Conservation (phyloP, 73 alveolate genomes). For the Symbiodinium natans region DNA sequence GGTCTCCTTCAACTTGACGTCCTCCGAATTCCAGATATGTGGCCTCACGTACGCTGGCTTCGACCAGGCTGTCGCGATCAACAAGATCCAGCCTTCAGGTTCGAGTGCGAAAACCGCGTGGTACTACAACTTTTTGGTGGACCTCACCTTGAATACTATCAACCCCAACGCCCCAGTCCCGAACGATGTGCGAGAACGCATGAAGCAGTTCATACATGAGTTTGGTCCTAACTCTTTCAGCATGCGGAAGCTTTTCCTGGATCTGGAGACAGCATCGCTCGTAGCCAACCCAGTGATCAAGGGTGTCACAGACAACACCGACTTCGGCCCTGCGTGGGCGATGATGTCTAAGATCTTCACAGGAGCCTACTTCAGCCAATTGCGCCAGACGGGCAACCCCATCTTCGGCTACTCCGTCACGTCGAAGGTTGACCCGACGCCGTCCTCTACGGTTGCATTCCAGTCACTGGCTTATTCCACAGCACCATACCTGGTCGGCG, state of each 20-base stretch:
- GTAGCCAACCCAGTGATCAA: neutral
- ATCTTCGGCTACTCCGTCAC: constrained; percentile 3
- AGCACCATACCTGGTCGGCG: neutral
- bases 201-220: neutral
- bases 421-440: neutral
- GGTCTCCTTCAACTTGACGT: neutral
- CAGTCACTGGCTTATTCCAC: neutral
- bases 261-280: neutral
- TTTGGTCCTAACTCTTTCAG: neutral
- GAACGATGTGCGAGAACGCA: neutral
- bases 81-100: neutral
- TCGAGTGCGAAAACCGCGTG: neutral
- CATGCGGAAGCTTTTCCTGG: neutral
- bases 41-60: neutral
- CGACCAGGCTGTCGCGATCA: neutral
- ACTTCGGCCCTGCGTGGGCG: neutral
- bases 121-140: constrained; percentile 5
- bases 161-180: neutral
- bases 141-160: neutral
- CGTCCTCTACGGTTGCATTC: neutral
- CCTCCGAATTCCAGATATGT: neutral
- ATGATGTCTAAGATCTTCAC: neutral
- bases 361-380: neutral
- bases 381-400: constrained; percentile 1
- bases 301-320: neutral